These are phyloP conservation scores for Trichoderma hamatum DNA, from an alignment of 2,329 filamentous ascomycete genomes.

Conservation along the genomic window DNA sequence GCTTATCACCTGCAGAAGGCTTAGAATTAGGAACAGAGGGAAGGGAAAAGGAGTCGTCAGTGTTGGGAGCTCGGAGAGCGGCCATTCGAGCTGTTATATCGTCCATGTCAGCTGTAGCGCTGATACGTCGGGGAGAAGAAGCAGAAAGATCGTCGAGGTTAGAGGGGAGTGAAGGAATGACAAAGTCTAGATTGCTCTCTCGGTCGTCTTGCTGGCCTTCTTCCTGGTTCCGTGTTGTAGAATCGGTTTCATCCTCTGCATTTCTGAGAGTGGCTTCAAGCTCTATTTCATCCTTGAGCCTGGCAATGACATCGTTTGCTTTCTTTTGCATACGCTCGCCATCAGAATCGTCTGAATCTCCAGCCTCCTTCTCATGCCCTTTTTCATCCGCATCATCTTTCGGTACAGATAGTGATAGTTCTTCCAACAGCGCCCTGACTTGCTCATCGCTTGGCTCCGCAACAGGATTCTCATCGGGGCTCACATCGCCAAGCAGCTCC, in stretches of 20 bases:
- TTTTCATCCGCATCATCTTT: constrained; percentile 27
- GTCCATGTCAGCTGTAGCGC: constrained; percentile 40
- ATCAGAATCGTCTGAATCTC: constrained; percentile 52
- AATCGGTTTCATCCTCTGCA: not conserved
- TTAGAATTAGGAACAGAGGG: constrained; percentile 55
- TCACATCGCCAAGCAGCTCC: constrained; percentile 52
- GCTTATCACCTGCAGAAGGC: constrained; percentile 45
- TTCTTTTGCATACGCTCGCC: constrained; percentile 52
- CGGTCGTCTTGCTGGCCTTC: not conserved
- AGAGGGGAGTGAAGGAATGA: constrained; percentile 53
- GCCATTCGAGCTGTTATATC: constrained; percentile 57
- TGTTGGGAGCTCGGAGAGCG: constrained; percentile 48
- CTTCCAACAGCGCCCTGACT: constrained; percentile 44
- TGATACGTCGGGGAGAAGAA: constrained; percentile 29
- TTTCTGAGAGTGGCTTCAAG: constrained; percentile 36
- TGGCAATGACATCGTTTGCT: constrained; percentile 50
- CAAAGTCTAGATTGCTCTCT: constrained; percentile 36
- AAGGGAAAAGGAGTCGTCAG: constrained; percentile 43
- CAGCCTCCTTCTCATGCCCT: constrained; percentile 25
- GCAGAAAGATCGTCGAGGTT: constrained; percentile 44
- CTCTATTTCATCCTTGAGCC: constrained; percentile 51
- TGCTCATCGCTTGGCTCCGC: constrained; percentile 38
- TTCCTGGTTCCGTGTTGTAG: not conserved
- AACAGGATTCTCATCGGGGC: constrained; percentile 37
- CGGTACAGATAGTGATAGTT: constrained; percentile 41